phyloP scores from a whole-genome alignment of 495 filamentous ascomycete species.

The Penicillium bovifimosum region DNA sequence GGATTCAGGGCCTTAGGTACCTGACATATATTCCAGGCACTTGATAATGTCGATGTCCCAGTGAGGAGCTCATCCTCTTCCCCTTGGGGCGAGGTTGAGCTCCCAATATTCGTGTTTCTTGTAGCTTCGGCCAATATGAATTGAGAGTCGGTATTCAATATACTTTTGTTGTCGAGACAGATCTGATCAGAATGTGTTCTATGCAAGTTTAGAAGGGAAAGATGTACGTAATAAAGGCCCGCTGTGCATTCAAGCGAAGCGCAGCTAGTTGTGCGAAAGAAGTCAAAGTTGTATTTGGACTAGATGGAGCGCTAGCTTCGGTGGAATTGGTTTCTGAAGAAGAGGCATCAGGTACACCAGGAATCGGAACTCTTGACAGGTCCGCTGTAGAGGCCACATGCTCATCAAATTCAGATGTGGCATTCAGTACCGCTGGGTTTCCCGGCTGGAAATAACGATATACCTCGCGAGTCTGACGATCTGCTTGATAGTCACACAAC shows the following conservation, averaged over 20 bases:
- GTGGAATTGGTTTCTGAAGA: neutral
- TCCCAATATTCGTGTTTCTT: constrained; percentile 34
- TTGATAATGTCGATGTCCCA: constrained; percentile 30
- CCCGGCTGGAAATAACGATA: constrained; percentile 30
- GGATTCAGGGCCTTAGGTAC: neutral
- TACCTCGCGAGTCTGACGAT: constrained; percentile 25
- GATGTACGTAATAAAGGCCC: constrained; percentile 26
- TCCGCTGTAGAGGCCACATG: neutral
- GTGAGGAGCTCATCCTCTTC: constrained; percentile 40
- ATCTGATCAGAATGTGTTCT: neutral
- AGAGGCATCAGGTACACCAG: neutral
- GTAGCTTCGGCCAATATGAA: constrained; percentile 48
- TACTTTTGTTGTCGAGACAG: neutral
- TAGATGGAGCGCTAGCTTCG: constrained; percentile 13
- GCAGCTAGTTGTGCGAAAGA: constrained; percentile 40
- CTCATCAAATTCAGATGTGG: neutral
- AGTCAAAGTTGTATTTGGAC: constrained; percentile 42
- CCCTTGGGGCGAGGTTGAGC: constrained; percentile 20
- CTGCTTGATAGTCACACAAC: constrained; percentile 2
- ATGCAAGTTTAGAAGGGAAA: neutral
- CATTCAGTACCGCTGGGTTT: constrained; percentile 3
- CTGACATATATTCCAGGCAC: constrained; percentile 22
- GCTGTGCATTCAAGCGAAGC: constrained; percentile 34
- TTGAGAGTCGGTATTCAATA: constrained; percentile 36
- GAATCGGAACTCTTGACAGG: neutral